A percentile compares a stretch with the other conserved stretches of the same genome.
Conservation (phyloP, 2,329 filamentous ascomycete genomes). For the Emergomyces africanus region DNA sequence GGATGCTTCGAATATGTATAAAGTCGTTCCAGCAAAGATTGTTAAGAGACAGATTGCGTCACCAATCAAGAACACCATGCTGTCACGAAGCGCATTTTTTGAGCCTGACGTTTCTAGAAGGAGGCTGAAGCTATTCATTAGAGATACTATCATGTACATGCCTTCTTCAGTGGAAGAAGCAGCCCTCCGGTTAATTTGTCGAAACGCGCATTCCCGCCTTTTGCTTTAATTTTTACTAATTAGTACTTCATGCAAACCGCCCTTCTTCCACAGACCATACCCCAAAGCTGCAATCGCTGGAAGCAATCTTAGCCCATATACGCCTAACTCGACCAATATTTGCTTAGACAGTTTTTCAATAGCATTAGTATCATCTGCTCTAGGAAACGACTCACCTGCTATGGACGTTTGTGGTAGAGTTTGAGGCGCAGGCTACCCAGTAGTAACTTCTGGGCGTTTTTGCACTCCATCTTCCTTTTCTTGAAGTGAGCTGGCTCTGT, state of each 20-base stretch:
- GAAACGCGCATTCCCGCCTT: too few species aligned
- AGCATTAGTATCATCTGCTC: constrained; percentile 14
- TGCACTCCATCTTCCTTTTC: too few species aligned
- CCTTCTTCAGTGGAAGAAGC: neutral
- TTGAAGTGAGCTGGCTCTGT: too few species aligned
- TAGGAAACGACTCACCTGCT: constrained; percentile 24
- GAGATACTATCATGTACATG: neutral
- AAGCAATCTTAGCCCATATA: neutral
- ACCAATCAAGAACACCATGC: neutral
- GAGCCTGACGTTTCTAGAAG: neutral
- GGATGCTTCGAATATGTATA: neutral
- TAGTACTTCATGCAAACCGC: too few species aligned
- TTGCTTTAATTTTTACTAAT: too few species aligned
- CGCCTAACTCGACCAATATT: neutral
- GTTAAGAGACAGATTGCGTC: neutral
- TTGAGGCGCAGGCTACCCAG: too few species aligned
- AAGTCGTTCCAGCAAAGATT: neutral
- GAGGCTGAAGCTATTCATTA: neutral
- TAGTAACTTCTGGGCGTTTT: too few species aligned
- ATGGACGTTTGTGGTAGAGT: constrained; percentile 13
- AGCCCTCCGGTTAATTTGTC: too few species aligned
- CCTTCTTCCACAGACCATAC: neutral
- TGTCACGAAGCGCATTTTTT: neutral
- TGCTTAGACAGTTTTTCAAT: neutral
- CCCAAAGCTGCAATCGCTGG: neutral